Evolutionary conservation across 1,284 basidiomycete genomes (phyloP), one percentile per base, ranked within the genome.

Genomic region (Ganoderma lingzhi): DNA sequence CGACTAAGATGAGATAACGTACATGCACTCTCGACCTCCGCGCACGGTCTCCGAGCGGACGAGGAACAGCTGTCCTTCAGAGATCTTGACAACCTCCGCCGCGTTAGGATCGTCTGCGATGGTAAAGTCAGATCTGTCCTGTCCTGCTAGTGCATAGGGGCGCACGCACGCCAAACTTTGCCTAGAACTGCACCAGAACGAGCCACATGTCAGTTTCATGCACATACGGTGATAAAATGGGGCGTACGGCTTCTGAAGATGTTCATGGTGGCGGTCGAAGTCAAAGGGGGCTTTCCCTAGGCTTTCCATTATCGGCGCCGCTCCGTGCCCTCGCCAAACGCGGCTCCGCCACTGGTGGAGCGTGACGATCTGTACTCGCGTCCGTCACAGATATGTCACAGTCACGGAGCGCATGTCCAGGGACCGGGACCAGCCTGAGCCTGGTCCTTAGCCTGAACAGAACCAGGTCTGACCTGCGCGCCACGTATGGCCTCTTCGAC

Each of bases 1-100:
- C 19, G 28, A 51, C 42, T 10, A 3, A 32, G 44, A 30, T 51
- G 28, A 23, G 37, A 64, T 51, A 19, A 86, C 96, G 76, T 79
- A 97, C 96, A 99, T 98, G 95, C 98, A 99, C 86, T 99, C 97
- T 76, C 96, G 86, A 14, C 93, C 93, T 51, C 95, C 94, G 75
- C 97, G 93, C 75, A 98, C 92, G 74, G 93, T 94, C 70, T 94
- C 95, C 51, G 96, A 94, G 62, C 97, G 90, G 67, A 97, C 91
- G 70, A 99, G 91, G 82, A 93, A 97, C 39, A 99, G 88, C 78
- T 96, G 92, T 2, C 97, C 98, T 72, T 93, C 92, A 17, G 95
- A 93, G 67, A 99, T 94, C 84, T 98, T 97, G 64, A 98, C 96
- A 63, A 99, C 88, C 81, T 98, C 96, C 23, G 95, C 90, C 66